Conservation (phyloP, 2,329 filamentous ascomycete genomes). For the Penicillium frequentans region DNA sequence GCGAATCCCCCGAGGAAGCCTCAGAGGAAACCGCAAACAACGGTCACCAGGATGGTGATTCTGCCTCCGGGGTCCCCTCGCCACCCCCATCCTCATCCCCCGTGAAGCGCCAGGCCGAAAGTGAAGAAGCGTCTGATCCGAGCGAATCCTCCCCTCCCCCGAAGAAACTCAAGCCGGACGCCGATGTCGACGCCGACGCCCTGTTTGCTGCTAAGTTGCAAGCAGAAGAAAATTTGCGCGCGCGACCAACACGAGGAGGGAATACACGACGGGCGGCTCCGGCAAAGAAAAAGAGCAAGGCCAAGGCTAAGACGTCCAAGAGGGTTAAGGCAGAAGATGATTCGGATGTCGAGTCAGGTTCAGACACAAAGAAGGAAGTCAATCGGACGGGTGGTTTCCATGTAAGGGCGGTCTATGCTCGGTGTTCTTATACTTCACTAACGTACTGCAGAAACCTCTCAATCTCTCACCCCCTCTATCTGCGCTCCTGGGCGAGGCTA, state of each 20-base stretch:
- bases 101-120: constrained; percentile 44
- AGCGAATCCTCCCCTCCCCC: constrained; percentile 40
- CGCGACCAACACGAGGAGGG: constrained; percentile 74
- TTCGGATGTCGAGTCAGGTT: constrained; percentile 69
- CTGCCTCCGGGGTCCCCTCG: constrained; percentile 31
- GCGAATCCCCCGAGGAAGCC: constrained; percentile 29
- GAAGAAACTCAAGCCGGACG: constrained; percentile 65
- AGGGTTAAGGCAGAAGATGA: constrained; percentile 78
- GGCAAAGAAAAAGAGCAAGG: constrained; percentile 63
- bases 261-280: constrained; percentile 58
- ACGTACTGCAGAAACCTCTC: constrained; percentile 43
- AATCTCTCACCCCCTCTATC: constrained; percentile 48
- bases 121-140: constrained; percentile 41
- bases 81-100: constrained; percentile 36
- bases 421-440: neutral
- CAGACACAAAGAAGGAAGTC: constrained; percentile 60
- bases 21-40: constrained; percentile 28
- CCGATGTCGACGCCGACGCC: constrained; percentile 72
- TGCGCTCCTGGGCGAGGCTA: constrained; percentile 45
- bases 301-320: constrained; percentile 56
- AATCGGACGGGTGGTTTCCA: constrained; percentile 89
- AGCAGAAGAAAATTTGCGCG: constrained; percentile 81
- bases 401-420: constrained; percentile 44
- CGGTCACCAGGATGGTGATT: constrained; percentile 31
- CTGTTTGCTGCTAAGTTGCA: constrained; percentile 84